These are phyloP conservation scores for Melanomma pulvis-pyrius DNA, from an alignment of 495 filamentous ascomycete genomes.

Conservation along the genomic window DNA sequence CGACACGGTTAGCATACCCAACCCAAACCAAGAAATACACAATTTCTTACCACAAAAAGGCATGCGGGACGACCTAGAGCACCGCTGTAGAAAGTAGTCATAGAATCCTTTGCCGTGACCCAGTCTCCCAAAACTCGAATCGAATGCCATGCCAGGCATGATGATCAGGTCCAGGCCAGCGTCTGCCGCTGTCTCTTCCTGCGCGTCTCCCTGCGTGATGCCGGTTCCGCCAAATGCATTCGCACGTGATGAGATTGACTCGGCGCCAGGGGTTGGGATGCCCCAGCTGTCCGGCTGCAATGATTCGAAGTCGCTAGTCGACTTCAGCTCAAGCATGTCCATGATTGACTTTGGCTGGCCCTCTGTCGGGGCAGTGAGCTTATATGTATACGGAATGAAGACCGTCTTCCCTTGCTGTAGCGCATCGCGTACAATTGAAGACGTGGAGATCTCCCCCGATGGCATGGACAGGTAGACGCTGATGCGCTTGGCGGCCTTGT, in stretches of 20 bases:
- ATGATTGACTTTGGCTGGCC: constrained; percentile 66
- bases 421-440: constrained; percentile 77
- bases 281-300: constrained; percentile 84
- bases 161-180: constrained; percentile 81
- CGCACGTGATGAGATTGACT: constrained; percentile 62
- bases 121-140: constrained; percentile 70
- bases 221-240: constrained; percentile 67
- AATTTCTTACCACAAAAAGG: constrained; percentile 63
- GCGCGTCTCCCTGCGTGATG: constrained; percentile 32
- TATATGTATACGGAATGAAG: constrained; percentile 87
- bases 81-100: constrained; percentile 84
- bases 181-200: constrained; percentile 41
- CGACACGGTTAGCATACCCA: constrained; percentile 33
- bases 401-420: constrained; percentile 76
- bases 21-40: constrained; percentile 2
- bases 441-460: constrained; percentile 77
- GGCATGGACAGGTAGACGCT: constrained; percentile 95
- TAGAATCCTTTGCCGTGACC: constrained; percentile 98
- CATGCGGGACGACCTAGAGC: constrained; percentile 57
- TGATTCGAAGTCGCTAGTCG: constrained; percentile 72
- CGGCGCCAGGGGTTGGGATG: constrained; percentile 74
- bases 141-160: constrained; percentile 94
- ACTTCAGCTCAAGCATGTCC: constrained; percentile 86
- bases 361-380: constrained; percentile 48
- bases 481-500: constrained; percentile 69